phyloP scores from a whole-genome alignment of 2,329 filamentous ascomycete species.

The Penicillium sp. region DNA sequence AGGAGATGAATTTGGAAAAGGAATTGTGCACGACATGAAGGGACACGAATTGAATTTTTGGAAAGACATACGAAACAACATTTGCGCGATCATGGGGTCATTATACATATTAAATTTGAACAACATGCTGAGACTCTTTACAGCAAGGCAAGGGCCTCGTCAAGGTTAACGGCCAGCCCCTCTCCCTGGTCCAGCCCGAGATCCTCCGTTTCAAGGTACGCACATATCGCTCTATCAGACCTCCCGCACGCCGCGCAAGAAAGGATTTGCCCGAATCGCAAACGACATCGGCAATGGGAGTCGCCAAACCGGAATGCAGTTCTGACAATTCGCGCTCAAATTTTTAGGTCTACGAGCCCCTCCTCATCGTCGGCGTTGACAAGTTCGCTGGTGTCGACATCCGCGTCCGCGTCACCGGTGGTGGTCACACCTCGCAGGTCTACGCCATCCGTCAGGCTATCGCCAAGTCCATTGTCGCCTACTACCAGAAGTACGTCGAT shows the following conservation, averaged over 20 bases:
- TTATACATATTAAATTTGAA: constrained; percentile 15
- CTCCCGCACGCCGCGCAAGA: constrained; percentile 3
- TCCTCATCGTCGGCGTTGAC: constrained; percentile 94
- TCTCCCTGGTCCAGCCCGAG: constrained; percentile 90
- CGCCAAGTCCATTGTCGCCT: constrained; percentile 92
- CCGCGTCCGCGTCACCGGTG: constrained; percentile 90
- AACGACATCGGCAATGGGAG: constrained; percentile 8
- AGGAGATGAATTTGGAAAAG: constrained; percentile 4
- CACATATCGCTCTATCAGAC: constrained; percentile 10
- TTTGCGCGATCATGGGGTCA: constrained; percentile 16
- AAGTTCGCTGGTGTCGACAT: constrained; percentile 97
- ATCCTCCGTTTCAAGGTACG: constrained; percentile 93
- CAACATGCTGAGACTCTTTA: constrained; percentile 32
- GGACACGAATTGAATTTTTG: constrained; percentile 8
- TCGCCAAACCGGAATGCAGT: neutral
- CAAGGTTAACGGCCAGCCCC: constrained; percentile 97
- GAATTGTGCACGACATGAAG: constrained; percentile 9
- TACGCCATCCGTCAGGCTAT: constrained; percentile 99
- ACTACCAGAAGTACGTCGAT: constrained; percentile 99
- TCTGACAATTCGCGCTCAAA: constrained; percentile 12
- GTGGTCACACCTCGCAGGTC: constrained; percentile 96
- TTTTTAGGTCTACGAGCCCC: constrained; percentile 86
- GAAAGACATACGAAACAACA: constrained; percentile 11
- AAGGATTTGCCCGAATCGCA: constrained; percentile 5
- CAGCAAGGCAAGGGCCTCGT: constrained; percentile 81